Percentiles rank a stretch among this genome's conserved stretches.
Conservation (phyloP, 768 basidiomycete genomes). For the Russula foetens region DNA sequence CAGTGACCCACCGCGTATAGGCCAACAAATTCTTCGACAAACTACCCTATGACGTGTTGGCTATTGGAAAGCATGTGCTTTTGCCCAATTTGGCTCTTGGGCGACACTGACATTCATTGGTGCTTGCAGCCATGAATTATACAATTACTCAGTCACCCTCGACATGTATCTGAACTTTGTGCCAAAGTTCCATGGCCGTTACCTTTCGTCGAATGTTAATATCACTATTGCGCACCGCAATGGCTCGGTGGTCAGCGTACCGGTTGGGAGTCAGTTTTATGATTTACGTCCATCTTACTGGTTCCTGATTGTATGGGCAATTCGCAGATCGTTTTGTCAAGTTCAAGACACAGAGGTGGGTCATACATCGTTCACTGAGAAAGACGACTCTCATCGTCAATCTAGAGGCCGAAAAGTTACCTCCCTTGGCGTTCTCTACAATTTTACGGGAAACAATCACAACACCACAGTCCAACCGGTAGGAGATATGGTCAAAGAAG, state of each 20-base stretch:
- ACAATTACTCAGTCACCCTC: constrained; percentile 54
- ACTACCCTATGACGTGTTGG: constrained; percentile 73
- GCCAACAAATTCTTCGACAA: constrained; percentile 66
- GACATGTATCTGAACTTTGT: constrained; percentile 70
- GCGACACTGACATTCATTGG: not conserved
- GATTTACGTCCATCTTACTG: not conserved
- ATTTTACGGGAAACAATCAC: constrained; percentile 62
- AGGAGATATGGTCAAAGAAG: constrained; percentile 67
- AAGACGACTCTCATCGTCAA: not conserved
- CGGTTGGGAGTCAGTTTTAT: constrained; percentile 35
- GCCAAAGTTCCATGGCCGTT: constrained; percentile 58
- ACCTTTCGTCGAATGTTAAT: constrained; percentile 80
- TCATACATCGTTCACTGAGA: not conserved
- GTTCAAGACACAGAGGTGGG: constrained; percentile 67
- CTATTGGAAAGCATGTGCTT: constrained; percentile 70
- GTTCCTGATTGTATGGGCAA: not conserved
- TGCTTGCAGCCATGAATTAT: constrained; percentile 65
- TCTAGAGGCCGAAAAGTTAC: constrained; percentile 62
- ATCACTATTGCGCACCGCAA: constrained; percentile 53
- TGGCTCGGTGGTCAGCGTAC: constrained; percentile 32
- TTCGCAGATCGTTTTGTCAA: constrained; percentile 53
- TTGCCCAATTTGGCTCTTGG: not conserved
- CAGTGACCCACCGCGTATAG: constrained; percentile 30
- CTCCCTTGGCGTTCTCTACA: constrained; percentile 69
- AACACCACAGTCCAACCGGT: constrained; percentile 74